Evolutionary conservation across 768 basidiomycete genomes (phyloP).

Genomic region (Naganishia vishniacii): DNA sequence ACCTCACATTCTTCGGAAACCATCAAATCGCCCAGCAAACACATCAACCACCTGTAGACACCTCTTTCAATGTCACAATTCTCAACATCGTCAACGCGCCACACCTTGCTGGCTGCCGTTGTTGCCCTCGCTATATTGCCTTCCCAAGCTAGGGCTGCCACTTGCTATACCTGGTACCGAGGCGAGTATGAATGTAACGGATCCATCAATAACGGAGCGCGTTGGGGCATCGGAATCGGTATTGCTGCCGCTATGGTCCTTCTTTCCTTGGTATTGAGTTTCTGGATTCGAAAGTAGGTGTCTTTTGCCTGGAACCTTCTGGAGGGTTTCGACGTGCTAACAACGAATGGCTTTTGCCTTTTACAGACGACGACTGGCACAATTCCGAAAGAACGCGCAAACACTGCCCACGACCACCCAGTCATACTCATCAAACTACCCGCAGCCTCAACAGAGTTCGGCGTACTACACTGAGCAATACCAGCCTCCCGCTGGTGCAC

Average conservation of each 20-base stretch:
- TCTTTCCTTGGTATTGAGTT: slow-evolving; percentile 31
- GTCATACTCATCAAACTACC: slow-evolving; percentile 33
- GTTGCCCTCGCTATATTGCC: slow-evolving; percentile 8
- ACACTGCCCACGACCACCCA: slow-evolving; percentile 35
- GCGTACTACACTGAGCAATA: slow-evolving; percentile 12
- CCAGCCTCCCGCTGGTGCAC: slow-evolving; percentile 15
- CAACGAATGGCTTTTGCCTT: neutral
- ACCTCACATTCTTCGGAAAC: no score
- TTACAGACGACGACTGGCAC: slow-evolving; percentile 8
- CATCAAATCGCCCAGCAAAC: no score
- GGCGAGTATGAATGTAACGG: slow-evolving; percentile 34
- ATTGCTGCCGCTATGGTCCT: slow-evolving; percentile 37
- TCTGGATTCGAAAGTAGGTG: slow-evolving; percentile 41
- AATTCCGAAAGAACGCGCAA: slow-evolving; percentile 30
- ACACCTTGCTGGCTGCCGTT: neutral
- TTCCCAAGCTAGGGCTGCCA: slow-evolving; percentile 7
- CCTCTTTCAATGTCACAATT: slow-evolving; percentile 6
- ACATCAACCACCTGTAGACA: no score
- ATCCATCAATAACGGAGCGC: slow-evolving; percentile 37
- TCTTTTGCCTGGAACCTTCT: neutral
- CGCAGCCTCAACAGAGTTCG: slow-evolving; percentile 30
- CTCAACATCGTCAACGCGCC: neutral
- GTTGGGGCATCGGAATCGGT: slow-evolving; percentile 45
- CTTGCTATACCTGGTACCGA: slow-evolving; percentile 5
- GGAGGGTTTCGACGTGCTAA: neutral